A percentile compares a stretch with the other conserved stretches of the same genome.
phyloP scores from a whole-genome alignment of 768 basidiomycete species.

The Rhizopogon vulgaris region DNA sequence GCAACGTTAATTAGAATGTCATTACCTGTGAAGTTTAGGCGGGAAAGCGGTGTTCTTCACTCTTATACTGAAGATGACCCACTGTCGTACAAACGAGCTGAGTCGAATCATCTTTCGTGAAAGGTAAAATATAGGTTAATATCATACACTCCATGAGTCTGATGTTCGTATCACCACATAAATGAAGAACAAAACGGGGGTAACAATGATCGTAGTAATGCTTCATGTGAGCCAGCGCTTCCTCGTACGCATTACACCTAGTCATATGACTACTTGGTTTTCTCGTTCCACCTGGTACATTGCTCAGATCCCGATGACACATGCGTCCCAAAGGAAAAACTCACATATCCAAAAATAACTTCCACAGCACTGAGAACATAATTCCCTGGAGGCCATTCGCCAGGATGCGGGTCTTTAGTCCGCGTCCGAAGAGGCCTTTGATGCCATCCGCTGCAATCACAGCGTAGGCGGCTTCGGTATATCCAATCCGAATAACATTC shows the following conservation, averaged over 20 bases:
- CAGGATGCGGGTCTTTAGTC: slow-evolving; percentile 81
- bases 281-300: slow-evolving; percentile 28
- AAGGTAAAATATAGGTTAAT: background rate
- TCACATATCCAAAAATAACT: slow-evolving; percentile 82
- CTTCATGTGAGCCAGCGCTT: background rate
- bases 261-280: slow-evolving; percentile 11
- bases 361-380: slow-evolving; percentile 91
- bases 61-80: no score
- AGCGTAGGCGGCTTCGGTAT: slow-evolving; percentile 67
- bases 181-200: background rate
- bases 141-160: background rate
- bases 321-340: slow-evolving; percentile 23
- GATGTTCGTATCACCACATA: background rate
- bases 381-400: slow-evolving; percentile 90
- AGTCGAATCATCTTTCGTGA: background rate
- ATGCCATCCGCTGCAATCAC: slow-evolving; percentile 75
- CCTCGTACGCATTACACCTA: background rate
- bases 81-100: background rate
- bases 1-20: background rate
- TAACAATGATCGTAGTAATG: background rate
- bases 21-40: background rate
- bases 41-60: background rate
- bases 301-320: background rate
- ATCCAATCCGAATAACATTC: slow-evolving; percentile 73
- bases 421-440: slow-evolving; percentile 80